Percentiles rank a stretch among this genome's conserved stretches.
Evolutionary conservation across 148 eudicot genomes (phyloP).

Genomic region (Rhododendron ferrugineum): DNA sequence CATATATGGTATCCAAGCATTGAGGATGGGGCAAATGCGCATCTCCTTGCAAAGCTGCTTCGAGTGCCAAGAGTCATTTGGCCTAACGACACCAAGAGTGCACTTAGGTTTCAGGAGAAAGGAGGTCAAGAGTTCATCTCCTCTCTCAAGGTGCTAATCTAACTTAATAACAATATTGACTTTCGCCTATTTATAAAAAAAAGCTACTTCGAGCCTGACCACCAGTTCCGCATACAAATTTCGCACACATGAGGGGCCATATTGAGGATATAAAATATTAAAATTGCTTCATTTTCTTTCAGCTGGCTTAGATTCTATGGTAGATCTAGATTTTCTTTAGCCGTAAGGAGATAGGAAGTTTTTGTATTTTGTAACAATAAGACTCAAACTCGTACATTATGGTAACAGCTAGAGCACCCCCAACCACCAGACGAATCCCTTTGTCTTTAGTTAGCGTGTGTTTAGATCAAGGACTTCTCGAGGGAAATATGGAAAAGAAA

Average conservation of each 20-base stretch:
- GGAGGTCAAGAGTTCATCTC: too few relatives aligned
- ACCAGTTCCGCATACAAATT: not conserved
- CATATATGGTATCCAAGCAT: not conserved
- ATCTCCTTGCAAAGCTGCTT: not conserved
- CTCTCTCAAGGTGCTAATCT: too few relatives aligned
- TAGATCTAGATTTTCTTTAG: not conserved
- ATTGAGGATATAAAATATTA: not conserved
- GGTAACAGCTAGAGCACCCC: not conserved
- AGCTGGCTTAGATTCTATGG: not conserved
- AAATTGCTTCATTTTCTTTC: not conserved
- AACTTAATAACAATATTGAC: too few relatives aligned
- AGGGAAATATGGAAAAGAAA: not conserved
- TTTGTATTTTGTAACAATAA: not conserved
- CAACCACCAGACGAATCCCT: not conserved
- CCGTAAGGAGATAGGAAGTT: not conserved
- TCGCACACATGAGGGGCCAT: not conserved
- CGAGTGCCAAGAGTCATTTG: not conserved
- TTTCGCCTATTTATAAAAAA: not conserved
- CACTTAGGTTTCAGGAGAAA: too few relatives aligned
- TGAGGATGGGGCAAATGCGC: not conserved
- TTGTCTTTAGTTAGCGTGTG: not conserved
- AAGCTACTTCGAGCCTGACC: not conserved
- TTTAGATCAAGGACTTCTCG: not conserved
- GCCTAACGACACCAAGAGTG: too few relatives aligned
- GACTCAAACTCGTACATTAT: not conserved